phyloP scores from a whole-genome alignment of 495 filamentous ascomycete species.

The Clavariopsis aquatica region DNA sequence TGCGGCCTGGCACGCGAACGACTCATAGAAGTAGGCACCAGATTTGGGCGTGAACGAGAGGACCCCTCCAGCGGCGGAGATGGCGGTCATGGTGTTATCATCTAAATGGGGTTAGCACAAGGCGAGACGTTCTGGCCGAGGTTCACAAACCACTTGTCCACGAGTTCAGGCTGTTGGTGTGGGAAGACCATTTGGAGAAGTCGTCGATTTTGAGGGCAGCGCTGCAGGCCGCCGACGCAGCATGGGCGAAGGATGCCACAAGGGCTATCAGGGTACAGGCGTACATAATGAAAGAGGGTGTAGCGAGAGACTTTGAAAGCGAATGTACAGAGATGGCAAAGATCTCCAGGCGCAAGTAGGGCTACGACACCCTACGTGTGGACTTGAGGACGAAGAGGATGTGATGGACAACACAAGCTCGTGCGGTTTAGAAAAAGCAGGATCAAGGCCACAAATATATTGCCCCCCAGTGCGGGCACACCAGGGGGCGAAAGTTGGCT shows the following conservation, averaged over 20 bases:
- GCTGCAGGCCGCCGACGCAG: constrained; percentile 48
- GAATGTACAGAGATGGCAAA: constrained; percentile 34
- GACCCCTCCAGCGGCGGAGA: constrained; percentile 49
- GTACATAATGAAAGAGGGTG: constrained; percentile 19
- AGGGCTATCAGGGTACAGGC: constrained; percentile 31
- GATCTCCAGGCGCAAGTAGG: constrained; percentile 13
- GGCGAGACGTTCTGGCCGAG: neutral
- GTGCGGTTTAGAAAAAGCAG: neutral
- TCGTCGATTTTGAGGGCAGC: constrained; percentile 58
- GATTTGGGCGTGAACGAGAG: constrained; percentile 56
- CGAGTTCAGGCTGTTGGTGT: constrained; percentile 52
- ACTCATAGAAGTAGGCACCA: constrained; percentile 59
- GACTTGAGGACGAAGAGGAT: neutral
- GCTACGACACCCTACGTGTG: neutral
- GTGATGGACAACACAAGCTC: constrained; percentile 9
- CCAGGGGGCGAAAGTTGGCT: constrained; percentile 1
- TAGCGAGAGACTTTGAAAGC: constrained; percentile 33
- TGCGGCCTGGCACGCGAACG: constrained; percentile 54
- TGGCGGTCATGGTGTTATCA: constrained; percentile 57
- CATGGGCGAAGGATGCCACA: constrained; percentile 22
- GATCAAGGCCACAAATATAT: constrained; percentile 10
- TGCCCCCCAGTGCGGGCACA: neutral
- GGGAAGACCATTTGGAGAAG: constrained; percentile 54
- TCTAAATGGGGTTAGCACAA: constrained; percentile 44
- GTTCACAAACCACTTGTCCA: constrained; percentile 55